A percentile compares a stretch with the other conserved stretches of the same genome.
These are phyloP conservation scores for Moesziomyces parantarcticus DNA, from an alignment of 1,284 basidiomycete species.

Conservation along the genomic window DNA sequence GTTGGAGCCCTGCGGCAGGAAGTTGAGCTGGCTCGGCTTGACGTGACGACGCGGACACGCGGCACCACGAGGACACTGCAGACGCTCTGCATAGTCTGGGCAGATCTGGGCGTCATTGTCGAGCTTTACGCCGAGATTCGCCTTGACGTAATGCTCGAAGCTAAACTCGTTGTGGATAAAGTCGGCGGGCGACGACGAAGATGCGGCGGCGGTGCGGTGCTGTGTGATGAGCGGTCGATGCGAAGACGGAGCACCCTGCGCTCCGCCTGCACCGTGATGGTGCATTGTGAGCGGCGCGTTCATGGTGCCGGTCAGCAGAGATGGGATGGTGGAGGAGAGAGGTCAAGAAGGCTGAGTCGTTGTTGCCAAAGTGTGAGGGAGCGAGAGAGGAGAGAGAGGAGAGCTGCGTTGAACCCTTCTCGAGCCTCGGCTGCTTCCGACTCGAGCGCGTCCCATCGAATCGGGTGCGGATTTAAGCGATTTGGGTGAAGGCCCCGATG, in stretches of 20 bases:
- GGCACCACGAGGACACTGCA: slow-evolving; percentile 45
- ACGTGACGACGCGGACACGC: slow-evolving; percentile 55
- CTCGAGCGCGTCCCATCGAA: too few relatives aligned
- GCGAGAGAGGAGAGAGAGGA: too few relatives aligned
- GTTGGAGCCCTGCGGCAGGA: slow-evolving; percentile 23
- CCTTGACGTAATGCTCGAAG: slow-evolving; percentile 85
- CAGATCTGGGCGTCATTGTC: slow-evolving; percentile 79
- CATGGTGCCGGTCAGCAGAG: slow-evolving; percentile 5
- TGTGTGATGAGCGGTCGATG: slow-evolving; percentile 41
- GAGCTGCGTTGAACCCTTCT: too few relatives aligned
- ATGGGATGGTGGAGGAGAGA: background rate
- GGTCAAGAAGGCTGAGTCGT: background rate
- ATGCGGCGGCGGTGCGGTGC: slow-evolving; percentile 19
- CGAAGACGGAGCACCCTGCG: slow-evolving; percentile 7
- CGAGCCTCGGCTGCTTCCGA: too few relatives aligned
- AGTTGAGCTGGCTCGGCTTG: slow-evolving; percentile 47
- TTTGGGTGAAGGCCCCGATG: too few relatives aligned
- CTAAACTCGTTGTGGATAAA: slow-evolving; percentile 92
- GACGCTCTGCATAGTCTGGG: slow-evolving; percentile 45
- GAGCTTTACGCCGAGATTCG: slow-evolving; percentile 84
- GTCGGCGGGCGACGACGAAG: slow-evolving; percentile 70
- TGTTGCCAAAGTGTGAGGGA: too few relatives aligned
- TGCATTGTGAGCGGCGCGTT: slow-evolving; percentile 35
- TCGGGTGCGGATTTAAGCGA: too few relatives aligned
- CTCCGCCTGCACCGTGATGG: slow-evolving; percentile 11